Base-by-base conservation (phyloP, 768 basidiomycete species). In the Mycena olivaceomarginata region DNA sequence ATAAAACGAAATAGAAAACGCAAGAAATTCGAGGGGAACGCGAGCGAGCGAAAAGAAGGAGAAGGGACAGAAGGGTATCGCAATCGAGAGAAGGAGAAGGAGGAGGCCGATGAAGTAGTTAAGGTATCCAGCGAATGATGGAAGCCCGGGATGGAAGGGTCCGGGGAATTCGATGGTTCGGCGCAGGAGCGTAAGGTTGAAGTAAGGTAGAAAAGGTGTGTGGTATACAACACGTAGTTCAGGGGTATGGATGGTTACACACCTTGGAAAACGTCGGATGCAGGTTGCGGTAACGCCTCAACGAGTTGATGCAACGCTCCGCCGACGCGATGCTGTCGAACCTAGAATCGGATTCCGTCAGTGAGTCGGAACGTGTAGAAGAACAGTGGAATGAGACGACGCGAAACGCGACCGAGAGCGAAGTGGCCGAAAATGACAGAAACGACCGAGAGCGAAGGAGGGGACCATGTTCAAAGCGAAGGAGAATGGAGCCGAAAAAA, bases 261-360 rank as follows among this genome's bases (percentile, higher is more conserved):
- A 94, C 96, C 91, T 97, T 96, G 70, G 96, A 96, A 82, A 96
- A 96, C 3, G 95, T 95, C 0, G 96, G 96, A 82, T 97, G 96
- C 56, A 97, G 85, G 82, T 96, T 95, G 59, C 94, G 89, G 78
- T 93, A 94, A 78, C 91, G 90, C 76, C 94, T 88, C 64, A 97
- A 87, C 1, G 92, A 87, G 16, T 92, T 87, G 68, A 97, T 96
- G 77, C 96, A 97, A 77, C 89, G 90, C 80, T 94, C 93, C 0
- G 96, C 96, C 39, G 92, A 89, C 3, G 93, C 93, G 9, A 95
- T 82, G 0, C 87, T 88, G 65, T 90, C 90, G 82, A 95, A 97
- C 73, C 95, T 97, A 75, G 5, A 10, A 60, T 60, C 12, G 37
- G 2, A 39, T 11, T 5, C 25, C 11, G 31, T 18, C 31, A 37